Base-by-base conservation (phyloP, 2,329 filamentous ascomycete species). In the Hymenoscyphus fructigenus region DNA sequence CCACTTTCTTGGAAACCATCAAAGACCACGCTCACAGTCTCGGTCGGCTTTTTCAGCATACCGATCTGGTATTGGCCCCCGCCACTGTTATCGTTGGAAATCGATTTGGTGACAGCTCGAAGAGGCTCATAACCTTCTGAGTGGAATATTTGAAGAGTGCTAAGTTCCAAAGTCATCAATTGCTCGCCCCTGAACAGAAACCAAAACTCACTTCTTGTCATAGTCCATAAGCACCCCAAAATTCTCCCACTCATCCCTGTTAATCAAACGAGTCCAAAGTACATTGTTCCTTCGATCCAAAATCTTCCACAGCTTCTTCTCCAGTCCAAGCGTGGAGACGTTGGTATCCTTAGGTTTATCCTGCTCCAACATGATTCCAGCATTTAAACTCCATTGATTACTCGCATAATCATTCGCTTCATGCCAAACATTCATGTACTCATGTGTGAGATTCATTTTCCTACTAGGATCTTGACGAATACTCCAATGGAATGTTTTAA, bases 401-500 rank as follows among this genome's bases (percentile, higher is more conserved):
- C 78, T 79, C 65, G 78, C 79, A 73, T 77, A 84, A 70, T 81
- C 79, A 62, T 72, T 75, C 65, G 76, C 78, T 73, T 84, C 81
- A 53, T 82, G 79, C 75, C 81, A 85, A 36, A 81, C 78, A 61
- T 85, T 81, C 74, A 86, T 78, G 75, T 88, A 88, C 76, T 88
- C 85, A 73, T 88, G 86, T 2, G 82, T 83, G 60, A 84, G 75
- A 77, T 88, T 88, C 63, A 88, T 76, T 14, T 81, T 80, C n/a
- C 82, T 78, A 53, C 76, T 71, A 6, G 74, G 65, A 69, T 87
- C 84, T 71, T 83, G 82, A 74, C 79, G 79, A 29, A 88, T 73
- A 69, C 82, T 85, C 75, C 85, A 88, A 76, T 88, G 86, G 61
- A 88, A 79, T 1, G 85, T 87, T 77, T 86, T 86, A 64, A 87